Evolutionary conservation across 2,329 filamentous ascomycete species (phyloP), one percentile per base, ranked within the genome.

Genomic region (Colletotrichum sp.): DNA sequence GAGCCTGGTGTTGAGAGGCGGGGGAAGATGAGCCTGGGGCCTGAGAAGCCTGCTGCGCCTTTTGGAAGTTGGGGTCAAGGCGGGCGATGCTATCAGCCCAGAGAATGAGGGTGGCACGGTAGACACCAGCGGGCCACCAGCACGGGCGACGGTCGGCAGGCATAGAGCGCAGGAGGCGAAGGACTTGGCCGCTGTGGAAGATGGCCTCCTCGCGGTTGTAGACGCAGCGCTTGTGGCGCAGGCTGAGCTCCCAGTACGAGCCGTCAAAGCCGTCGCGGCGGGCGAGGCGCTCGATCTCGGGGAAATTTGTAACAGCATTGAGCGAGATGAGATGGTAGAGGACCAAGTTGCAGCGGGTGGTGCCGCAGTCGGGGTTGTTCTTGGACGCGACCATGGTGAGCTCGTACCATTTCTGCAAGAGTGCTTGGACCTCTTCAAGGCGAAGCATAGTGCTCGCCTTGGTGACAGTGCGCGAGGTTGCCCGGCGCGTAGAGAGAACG

Each of bases 71-170:
- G 24, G 81, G 74, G 12, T 78, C 78, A 34, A 76, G 70, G 7
- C 71, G 76, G 88, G 87, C 8, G 85, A 93, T 83, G 78, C 91
- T 90, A 78, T 93, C 91, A 4, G 89, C 87, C 92, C 92, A 94
- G 4, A 93, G 85, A 55, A 92, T 89, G 72, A 94, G 84, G 6
- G 88, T 88, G 3, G 89, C 92, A n/a, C 93, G 91, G 81, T 95
- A 94, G 55, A 94, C 85, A 5, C 92, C 93, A 3, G 89, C 90
- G n/a, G 92, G 86, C 93, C 93, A 95, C 93, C 93, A 95, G 48
- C 89, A 90, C 8, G 93, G 93, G 26, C 92, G 89, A 5, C 90
- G 87, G 65, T 91, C 89, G 34, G 85, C 84, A 3, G 91, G 88
- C 89, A 94, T 94, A 16, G 86, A 85, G 8, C 90, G 87, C 52